Evolutionary conservation across 768 basidiomycete species (phyloP).

Genomic region (Coprinopsis sp.): DNA sequence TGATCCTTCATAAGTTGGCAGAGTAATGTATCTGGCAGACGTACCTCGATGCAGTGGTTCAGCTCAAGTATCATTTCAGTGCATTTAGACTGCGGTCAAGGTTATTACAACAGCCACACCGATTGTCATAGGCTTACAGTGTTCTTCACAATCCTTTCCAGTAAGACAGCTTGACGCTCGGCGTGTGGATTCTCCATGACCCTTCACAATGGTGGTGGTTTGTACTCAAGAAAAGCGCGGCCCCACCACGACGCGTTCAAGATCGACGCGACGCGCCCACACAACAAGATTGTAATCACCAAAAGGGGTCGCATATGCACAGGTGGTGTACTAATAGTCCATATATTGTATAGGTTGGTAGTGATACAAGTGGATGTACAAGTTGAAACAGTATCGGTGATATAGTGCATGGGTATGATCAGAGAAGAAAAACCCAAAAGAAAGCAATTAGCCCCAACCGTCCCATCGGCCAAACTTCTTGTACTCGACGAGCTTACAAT

Average conservation of each 20-base stretch:
- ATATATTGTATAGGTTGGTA: not conserved
- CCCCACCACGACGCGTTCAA: no score
- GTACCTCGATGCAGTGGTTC: conserved; percentile 82
- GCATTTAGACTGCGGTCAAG: conserved; percentile 71
- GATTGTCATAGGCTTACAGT: conserved; percentile 44
- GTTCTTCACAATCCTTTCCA: conserved; percentile 89
- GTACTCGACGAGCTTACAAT: conserved; percentile 72
- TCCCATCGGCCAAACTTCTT: conserved; percentile 85
- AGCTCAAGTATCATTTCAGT: conserved; percentile 87
- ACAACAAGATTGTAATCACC: no score
- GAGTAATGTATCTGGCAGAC: conserved; percentile 13
- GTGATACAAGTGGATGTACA: not conserved
- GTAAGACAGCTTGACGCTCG: conserved; percentile 83
- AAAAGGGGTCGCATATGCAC: no score
- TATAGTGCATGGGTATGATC: conserved; percentile 1
- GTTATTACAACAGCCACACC: conserved; percentile 1
- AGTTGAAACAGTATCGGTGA: no score
- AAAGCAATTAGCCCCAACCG: conserved; percentile 59
- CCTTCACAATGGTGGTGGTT: conserved; percentile 61
- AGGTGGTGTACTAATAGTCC: not conserved
- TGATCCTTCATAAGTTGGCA: not conserved
- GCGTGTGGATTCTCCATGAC: conserved; percentile 97
- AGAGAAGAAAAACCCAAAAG: not conserved
- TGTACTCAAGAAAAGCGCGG: conserved; percentile 11
- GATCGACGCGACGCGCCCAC: no score